Evolutionary conservation across 495 filamentous ascomycete genomes (phyloP).

Genomic region (Penicillium roqueforti): DNA sequence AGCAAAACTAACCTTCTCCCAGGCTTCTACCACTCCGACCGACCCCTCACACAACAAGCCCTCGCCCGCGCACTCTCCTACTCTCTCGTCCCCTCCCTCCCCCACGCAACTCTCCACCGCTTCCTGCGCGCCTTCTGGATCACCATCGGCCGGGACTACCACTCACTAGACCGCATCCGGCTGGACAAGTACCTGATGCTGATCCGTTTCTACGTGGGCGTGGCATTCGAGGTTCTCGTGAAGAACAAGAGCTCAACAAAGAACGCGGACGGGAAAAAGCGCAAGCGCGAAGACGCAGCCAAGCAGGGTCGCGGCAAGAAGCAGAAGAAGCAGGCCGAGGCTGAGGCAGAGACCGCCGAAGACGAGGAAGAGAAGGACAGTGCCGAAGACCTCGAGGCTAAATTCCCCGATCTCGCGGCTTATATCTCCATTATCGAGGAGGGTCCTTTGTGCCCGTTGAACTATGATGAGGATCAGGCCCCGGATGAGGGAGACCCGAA

Average conservation of each 20-base stretch:
- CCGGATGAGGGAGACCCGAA: slow-evolving; percentile 27
- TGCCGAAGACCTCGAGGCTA: slow-evolving; percentile 33
- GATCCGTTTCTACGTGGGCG: slow-evolving; percentile 69
- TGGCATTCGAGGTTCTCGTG: slow-evolving; percentile 53
- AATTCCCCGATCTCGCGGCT: slow-evolving; percentile 37
- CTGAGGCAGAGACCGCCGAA: slow-evolving; percentile 6
- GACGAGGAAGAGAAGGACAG: slow-evolving; percentile 10
- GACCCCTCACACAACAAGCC: slow-evolving; percentile 78
- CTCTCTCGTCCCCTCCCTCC: slow-evolving; percentile 61
- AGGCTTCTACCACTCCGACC: slow-evolving; percentile 92
- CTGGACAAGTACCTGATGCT: slow-evolving; percentile 93
- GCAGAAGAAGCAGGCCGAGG: slow-evolving; percentile 26
- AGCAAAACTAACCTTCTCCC: neutral
- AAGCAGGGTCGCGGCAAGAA: slow-evolving; percentile 45
- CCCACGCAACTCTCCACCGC: slow-evolving; percentile 46
- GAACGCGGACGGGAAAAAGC: slow-evolving; percentile 23
- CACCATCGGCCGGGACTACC: slow-evolving; percentile 80
- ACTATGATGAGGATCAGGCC: slow-evolving; percentile 40
- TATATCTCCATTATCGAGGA: slow-evolving; percentile 43
- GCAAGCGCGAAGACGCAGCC: slow-evolving; percentile 24
- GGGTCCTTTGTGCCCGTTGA: slow-evolving; percentile 41
- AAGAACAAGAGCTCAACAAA: slow-evolving; percentile 22
- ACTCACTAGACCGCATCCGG: slow-evolving; percentile 73
- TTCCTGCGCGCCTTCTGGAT: slow-evolving; percentile 82
- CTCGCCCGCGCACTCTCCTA: slow-evolving; percentile 79